Evolutionary conservation across 257 asterid genomes (phyloP).

Genomic region (Cynanchum wilfordii): DNA sequence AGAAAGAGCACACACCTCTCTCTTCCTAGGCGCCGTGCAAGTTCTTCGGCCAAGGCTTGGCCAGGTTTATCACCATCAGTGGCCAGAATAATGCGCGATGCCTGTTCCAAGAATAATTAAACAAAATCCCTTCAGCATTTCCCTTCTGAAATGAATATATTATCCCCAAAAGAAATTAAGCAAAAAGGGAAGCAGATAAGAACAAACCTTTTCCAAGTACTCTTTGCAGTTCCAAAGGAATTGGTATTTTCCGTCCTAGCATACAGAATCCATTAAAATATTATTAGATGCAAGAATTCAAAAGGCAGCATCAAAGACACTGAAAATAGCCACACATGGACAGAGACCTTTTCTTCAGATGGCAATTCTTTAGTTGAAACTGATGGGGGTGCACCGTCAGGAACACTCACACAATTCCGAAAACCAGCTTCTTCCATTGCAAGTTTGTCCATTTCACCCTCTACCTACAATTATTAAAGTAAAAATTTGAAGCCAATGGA

Average conservation of each 20-base stretch:
- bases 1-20: conserved; percentile 51
- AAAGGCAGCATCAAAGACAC: neutral
- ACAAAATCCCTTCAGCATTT: conserved; percentile 8
- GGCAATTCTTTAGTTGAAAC: conserved; percentile 73
- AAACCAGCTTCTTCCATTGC: conserved; percentile 99
- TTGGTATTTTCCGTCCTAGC: conserved; percentile 85
- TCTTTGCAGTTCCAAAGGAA: conserved; percentile 97
- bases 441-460: conserved; percentile 99
- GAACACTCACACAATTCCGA: conserved; percentile 89
- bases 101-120: conserved; percentile 36
- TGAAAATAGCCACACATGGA: neutral
- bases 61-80: conserved; percentile 95
- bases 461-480: conserved; percentile 52
- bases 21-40: conserved; percentile 96
- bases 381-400: conserved; percentile 90
- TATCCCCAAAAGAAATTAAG: conserved; percentile 10
- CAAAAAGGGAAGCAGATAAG: neutral
- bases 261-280: conserved; percentile 41
- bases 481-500: conserved; percentile 15
- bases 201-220: conserved; percentile 61
- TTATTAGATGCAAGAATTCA: conserved; percentile 36
- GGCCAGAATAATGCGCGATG: conserved; percentile 95
- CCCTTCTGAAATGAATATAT: neutral
- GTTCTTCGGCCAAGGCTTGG: conserved; percentile 97
- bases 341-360: conserved; percentile 55